These are phyloP conservation scores for Parastagonospora avenae DNA, from an alignment of 2,329 filamentous ascomycete species.

Conservation along the genomic window DNA sequence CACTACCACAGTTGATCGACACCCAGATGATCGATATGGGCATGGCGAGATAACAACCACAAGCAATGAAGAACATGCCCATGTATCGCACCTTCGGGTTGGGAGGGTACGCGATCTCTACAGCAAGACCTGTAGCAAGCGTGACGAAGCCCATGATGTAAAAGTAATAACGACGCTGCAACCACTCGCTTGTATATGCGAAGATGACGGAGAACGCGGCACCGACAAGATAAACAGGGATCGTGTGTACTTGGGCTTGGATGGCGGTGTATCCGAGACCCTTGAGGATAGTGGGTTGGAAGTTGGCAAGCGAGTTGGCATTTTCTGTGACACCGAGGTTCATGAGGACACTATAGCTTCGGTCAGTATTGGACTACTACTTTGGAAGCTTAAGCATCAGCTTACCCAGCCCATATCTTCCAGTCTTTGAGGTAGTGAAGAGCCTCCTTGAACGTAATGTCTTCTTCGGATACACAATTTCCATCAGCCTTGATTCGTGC, in stretches of 20 bases:
- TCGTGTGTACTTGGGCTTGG: slow-evolving; percentile 41
- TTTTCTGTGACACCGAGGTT: slow-evolving; percentile 39
- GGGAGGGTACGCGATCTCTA: slow-evolving; percentile 52
- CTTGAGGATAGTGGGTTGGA: slow-evolving; percentile 44
- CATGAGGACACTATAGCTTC: slow-evolving; percentile 23
- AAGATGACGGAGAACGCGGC: slow-evolving; percentile 36
- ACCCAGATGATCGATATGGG: slow-evolving; percentile 63
- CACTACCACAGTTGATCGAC: slow-evolving; percentile 54
- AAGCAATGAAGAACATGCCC: slow-evolving; percentile 60
- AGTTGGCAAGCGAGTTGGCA: slow-evolving; percentile 39
- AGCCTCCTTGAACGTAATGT: slow-evolving; percentile 54
- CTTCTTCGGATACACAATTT: slow-evolving; percentile 52
- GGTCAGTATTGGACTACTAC: background rate
- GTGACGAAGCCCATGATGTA: slow-evolving; percentile 41
- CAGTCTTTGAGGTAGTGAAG: slow-evolving; percentile 53
- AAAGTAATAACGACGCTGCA: slow-evolving; percentile 37
- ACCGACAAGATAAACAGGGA: slow-evolving; percentile 42
- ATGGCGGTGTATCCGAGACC: slow-evolving; percentile 43
- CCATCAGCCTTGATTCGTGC: slow-evolving; percentile 57
- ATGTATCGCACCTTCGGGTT: slow-evolving; percentile 53
- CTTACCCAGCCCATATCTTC: slow-evolving; percentile 62
- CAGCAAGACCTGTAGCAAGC: slow-evolving; percentile 55
- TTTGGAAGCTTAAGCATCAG: slow-evolving; percentile 40
- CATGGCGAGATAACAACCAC: slow-evolving; percentile 61
- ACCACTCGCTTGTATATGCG: slow-evolving; percentile 33